Base-by-base conservation (phyloP, 2,329 filamentous ascomycete species). In the Phaeophleospora eucalypticola region DNA sequence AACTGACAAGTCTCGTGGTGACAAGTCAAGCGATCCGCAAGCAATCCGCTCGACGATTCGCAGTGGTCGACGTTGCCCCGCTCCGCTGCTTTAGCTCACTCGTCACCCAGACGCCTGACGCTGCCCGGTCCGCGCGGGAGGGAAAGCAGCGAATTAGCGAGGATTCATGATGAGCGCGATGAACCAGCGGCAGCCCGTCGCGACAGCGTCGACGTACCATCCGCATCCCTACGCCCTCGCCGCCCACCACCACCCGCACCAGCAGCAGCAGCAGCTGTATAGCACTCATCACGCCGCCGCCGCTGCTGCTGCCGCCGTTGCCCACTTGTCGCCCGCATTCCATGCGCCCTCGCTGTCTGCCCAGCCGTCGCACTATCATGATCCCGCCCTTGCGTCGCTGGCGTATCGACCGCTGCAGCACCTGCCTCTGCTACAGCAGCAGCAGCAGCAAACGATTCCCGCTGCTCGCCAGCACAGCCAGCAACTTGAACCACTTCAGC, bases 401-500 rank as follows among this genome's bases (percentile, higher is more conserved):
- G 63, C 60, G 54, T 69, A 68, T 52, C 60, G 60, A 54, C 55
- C 60, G 51, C 54, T 64, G 58, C 65, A 62, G 59, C 24, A 29
- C 24, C 63, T 69, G 61, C 65, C 68, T 52, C 60, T 68, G 60
- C 68, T 66, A 63, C 61, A 67, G 53, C 34, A 20, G 24, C 12
- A 19, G 33, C 43, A 27, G 8, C 24, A 16, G n/a, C 35, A 43
- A 16, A 27, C 24, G 35, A 16, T n/a, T n/a, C n/a, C n/a, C n/a
- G n/a, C n/a, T n/a, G n/a, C n/a, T n/a, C n/a, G n/a, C n/a, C n/a
- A n/a, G n/a, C 43, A 40, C 20, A 24, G 20, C 15, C 64, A 44
- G 45, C 45, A 44, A 43, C 52, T 35, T 24, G 43, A 48, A 15
- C 51, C 47, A 18, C 48, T 51, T 32, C 60, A 54, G 15, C 58